Conservation (phyloP, 1,284 basidiomycete species). For the Volvariella surrecta region DNA sequence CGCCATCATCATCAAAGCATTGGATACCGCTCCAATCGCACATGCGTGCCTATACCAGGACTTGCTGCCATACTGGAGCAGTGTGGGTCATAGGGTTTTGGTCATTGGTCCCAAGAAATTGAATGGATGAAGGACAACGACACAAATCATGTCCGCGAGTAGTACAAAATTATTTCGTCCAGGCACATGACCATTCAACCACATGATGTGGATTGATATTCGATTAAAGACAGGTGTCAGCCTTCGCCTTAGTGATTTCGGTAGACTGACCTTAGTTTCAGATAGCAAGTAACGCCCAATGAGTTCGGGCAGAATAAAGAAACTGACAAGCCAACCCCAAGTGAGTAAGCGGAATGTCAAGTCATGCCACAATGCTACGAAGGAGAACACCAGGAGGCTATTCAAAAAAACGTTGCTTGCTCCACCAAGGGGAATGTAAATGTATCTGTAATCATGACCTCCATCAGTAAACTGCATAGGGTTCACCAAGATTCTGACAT, state of each 20-base stretch:
- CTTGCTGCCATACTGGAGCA: slow-evolving; percentile 49
- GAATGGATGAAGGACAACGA: not conserved
- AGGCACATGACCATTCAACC: too few species aligned
- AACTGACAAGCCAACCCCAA: slow-evolving; percentile 94
- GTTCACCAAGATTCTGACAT: slow-evolving; percentile 4
- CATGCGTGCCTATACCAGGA: slow-evolving; percentile 86
- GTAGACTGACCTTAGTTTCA: slow-evolving; percentile 47
- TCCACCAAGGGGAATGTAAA: slow-evolving; percentile 93
- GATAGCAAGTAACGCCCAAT: slow-evolving; percentile 54
- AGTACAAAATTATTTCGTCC: not conserved
- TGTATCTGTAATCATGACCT: slow-evolving; percentile 55
- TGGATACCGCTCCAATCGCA: slow-evolving; percentile 79
- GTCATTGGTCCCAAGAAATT: not conserved
- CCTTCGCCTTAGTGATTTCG: not conserved
- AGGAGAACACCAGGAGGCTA: slow-evolving; percentile 84
- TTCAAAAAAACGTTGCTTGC: slow-evolving; percentile 57
- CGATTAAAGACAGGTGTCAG: too few species aligned
- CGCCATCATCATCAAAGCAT: slow-evolving; percentile 85
- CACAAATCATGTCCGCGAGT: not conserved
- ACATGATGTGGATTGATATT: too few species aligned
- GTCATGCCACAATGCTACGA: slow-evolving; percentile 99
- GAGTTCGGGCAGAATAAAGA: slow-evolving; percentile 90
- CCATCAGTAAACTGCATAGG: slow-evolving; percentile 1
- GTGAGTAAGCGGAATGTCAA: slow-evolving; percentile 81
- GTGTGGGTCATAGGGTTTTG: not conserved